These are phyloP conservation scores for Mycena maculata DNA, from an alignment of 768 basidiomycete species.

Conservation along the genomic window DNA sequence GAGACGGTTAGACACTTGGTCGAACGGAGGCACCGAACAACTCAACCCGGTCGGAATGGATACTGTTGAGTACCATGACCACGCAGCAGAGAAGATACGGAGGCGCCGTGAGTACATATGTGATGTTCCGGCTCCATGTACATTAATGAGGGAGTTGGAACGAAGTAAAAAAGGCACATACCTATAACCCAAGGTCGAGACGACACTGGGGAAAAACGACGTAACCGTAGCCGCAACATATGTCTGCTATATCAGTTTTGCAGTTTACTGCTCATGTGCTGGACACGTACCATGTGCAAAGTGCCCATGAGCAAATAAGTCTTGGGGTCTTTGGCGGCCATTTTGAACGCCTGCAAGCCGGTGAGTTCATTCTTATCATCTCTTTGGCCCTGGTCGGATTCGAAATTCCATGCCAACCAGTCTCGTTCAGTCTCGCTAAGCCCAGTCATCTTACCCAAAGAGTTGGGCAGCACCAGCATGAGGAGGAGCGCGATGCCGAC, in stretches of 20 bases:
- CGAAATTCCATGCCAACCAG: conserved; percentile 57
- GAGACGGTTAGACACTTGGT: not conserved
- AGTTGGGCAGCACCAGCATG: conserved; percentile 63
- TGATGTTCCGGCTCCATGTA: conserved; percentile 27
- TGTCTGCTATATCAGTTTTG: not conserved
- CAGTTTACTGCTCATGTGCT: not conserved
- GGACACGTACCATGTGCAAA: conserved; percentile 24
- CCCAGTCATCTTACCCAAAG: conserved; percentile 47
- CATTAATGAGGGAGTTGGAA: not conserved
- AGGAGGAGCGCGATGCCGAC: conserved; percentile 57
- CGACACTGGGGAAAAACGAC: conserved; percentile 32
- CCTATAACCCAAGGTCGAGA: conserved; percentile 30
- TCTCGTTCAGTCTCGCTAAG: conserved; percentile 59
- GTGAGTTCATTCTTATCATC: conserved; percentile 57
- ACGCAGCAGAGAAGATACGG: conserved; percentile 31
- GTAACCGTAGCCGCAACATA: conserved; percentile 30
- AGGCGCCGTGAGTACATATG: conserved; percentile 31
- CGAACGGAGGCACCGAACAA: not conserved
- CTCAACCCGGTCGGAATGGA: conserved; percentile 28
- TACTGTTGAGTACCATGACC: conserved; percentile 26
- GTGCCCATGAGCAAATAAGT: conserved; percentile 51
- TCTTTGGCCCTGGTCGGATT: conserved; percentile 58
- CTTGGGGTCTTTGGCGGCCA: conserved; percentile 60
- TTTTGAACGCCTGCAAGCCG: conserved; percentile 50
- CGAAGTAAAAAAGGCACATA: not conserved